phyloP scores from a whole-genome alignment of 495 filamentous ascomycete genomes.

The Cryomyces minteri region DNA sequence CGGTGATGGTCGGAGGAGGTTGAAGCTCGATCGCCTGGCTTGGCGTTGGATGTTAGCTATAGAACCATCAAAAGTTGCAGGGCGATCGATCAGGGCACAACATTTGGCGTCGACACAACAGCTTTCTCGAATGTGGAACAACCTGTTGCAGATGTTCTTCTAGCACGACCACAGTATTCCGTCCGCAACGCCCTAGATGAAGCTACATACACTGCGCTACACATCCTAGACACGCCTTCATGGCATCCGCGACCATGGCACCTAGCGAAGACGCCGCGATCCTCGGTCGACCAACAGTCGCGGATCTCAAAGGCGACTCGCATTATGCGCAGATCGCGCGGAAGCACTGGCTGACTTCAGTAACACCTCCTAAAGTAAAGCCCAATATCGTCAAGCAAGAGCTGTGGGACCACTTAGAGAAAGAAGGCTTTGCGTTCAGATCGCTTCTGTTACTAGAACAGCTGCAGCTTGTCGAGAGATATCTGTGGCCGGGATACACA shows the following conservation, averaged over 20 bases:
- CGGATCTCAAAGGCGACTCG: conserved; percentile 58
- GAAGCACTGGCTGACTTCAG: conserved; percentile 61
- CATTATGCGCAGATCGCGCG: conserved; percentile 68
- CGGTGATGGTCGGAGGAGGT: not conserved
- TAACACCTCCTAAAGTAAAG: conserved; percentile 56
- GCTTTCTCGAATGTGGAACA: not conserved
- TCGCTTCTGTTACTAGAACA: conserved; percentile 74
- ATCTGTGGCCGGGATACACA: conserved; percentile 83
- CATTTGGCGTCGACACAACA: not conserved
- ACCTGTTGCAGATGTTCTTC: not conserved
- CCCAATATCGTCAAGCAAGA: conserved; percentile 71
- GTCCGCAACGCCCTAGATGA: not conserved
- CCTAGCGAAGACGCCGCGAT: conserved; percentile 1
- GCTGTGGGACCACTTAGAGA: conserved; percentile 81
- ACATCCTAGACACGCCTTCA: conserved; percentile 6
- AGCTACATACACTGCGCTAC: not conserved
- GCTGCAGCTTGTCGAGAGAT: conserved; percentile 79
- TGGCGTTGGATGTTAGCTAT: too few species aligned
- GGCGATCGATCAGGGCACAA: too few species aligned
- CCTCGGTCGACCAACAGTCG: conserved; percentile 32
- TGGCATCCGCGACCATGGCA: not conserved
- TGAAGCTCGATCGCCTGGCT: not conserved
- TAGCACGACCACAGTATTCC: not conserved
- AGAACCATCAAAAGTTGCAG: too few species aligned
- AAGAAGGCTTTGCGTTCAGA: conserved; percentile 55